Evolutionary conservation across 345 rosid genomes (phyloP).

Genomic region (Lepidium aucheri): DNA sequence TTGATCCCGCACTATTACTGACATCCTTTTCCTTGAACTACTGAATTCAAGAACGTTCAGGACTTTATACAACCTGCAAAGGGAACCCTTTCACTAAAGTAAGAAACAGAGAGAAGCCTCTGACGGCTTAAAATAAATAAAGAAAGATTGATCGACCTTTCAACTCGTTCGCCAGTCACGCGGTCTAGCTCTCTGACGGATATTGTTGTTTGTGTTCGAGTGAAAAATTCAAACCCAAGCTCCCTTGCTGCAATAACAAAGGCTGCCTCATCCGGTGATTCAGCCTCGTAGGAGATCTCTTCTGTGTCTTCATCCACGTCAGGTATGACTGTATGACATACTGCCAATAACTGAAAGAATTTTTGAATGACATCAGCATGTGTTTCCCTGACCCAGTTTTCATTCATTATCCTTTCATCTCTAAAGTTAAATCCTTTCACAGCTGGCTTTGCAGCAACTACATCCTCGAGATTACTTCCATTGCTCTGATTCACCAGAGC

Average conservation of each 20-base stretch:
- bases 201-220: conserved; percentile 69
- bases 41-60: conserved; percentile 74
- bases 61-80: conserved; percentile 64
- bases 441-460: conserved; percentile 22
- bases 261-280: conserved; percentile 94
- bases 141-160: conserved; percentile 44
- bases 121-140: neutral
- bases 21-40: conserved; percentile 62
- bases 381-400: conserved; percentile 67
- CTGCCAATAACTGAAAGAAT: conserved; percentile 66
- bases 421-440: conserved; percentile 84
- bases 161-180: conserved; percentile 45
- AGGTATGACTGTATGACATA: conserved; percentile 93
- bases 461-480: conserved; percentile 24
- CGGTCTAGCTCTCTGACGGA: conserved; percentile 54
- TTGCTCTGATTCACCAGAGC: conserved; percentile 26
- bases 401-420: conserved; percentile 75
- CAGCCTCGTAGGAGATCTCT: conserved; percentile 80
- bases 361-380: conserved; percentile 54
- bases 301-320: conserved; percentile 76
- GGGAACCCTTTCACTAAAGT: neutral
- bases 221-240: conserved; percentile 76
- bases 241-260: conserved; percentile 97
- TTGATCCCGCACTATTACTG: conserved; percentile 66
- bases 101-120: neutral